Base-by-base conservation (phyloP, 108 stramenopile species). In the Cyclotella atomus region DNA sequence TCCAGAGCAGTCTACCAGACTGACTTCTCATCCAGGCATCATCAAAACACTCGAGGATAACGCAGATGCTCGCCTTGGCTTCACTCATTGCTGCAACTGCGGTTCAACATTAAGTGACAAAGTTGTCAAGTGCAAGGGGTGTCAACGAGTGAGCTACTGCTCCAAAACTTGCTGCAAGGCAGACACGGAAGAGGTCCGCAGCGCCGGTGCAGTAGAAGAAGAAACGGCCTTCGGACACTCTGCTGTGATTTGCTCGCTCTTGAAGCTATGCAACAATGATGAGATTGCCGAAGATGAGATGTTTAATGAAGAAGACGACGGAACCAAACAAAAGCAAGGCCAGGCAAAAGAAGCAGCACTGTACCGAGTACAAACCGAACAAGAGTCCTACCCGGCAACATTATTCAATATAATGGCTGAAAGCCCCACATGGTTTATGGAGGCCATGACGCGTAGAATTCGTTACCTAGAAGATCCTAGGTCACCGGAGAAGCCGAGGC, bases 351-450 rank as follows among this genome's bases (percentile, higher is more conserved):
- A 84, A 20, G 86, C 89, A 28, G 89, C 94, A 9, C 53, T 50
- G 16, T 86, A 95, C 76, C 81, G 94, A 63, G 63, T 95, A 8
- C 77, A 67, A 50, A 95, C 91, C 20, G 94, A 95, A 71, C 75
- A 72, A 24, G 90, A 95, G 53, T 91, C 91, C 1, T 96, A 96
- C 68, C 95, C 92, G 20, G 92, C 95, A 3, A 96, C 95, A 35
- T 71, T 96, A 19, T 90, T 91, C 35, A 96, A 96, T 49, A 65
- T 91, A 20, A 65, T 91, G 3, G 41, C 73, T 19, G 89, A 87
- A 44, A 82, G 84, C 41, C 88, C 91, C 0, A 27, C 32, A 16
- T 84, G 78, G 74, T 65, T 80, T 28, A 47, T 77, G 20, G 71
- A 73, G 23, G 59, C 47, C 14, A 68, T 80, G 47, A 69, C 68